phyloP scores from a whole-genome alignment of 1,284 basidiomycete species.

The Ustilago vetiveriae region DNA sequence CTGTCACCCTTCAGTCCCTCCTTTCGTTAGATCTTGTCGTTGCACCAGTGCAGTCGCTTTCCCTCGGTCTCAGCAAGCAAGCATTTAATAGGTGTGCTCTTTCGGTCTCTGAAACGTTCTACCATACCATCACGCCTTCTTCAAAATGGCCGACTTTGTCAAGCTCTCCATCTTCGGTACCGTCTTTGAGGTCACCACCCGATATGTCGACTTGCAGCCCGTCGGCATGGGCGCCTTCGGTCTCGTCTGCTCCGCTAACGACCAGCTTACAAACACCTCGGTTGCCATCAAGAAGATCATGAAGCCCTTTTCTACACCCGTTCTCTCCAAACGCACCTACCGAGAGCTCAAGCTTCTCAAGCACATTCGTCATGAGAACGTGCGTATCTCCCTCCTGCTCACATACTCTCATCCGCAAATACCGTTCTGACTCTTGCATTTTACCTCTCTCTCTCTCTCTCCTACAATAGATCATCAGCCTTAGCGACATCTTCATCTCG shows the following conservation, averaged over 20 bases:
- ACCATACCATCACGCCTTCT: too few relatives aligned
- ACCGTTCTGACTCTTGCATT: neutral
- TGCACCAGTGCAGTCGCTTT: constrained; percentile 1
- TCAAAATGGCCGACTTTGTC: constrained; percentile 76
- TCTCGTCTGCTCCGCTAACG: constrained; percentile 83
- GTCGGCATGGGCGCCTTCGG: constrained; percentile 90
- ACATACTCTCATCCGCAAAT: neutral
- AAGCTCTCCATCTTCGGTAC: constrained; percentile 98
- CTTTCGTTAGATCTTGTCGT: neutral
- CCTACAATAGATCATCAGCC: constrained; percentile 79
- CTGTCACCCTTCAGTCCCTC: constrained; percentile 2
- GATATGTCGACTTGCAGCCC: constrained; percentile 99
- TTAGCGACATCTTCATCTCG: constrained; percentile 99
- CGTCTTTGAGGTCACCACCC: constrained; percentile 80
- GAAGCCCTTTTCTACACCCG: constrained; percentile 97
- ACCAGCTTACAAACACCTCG: constrained; percentile 91
- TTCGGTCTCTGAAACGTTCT: too few relatives aligned
- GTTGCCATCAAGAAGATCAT: constrained; percentile 99
- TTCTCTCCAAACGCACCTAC: constrained; percentile 97
- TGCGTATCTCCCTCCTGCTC: constrained; percentile 3
- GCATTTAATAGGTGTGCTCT: too few relatives aligned
- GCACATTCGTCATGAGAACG: constrained; percentile 97
- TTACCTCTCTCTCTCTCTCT: neutral
- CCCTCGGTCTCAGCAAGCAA: too few relatives aligned
- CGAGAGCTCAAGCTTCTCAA: constrained; percentile 98